A percentile compares a stretch with the other conserved stretches of the same genome.
phyloP scores from a whole-genome alignment of 495 filamentous ascomycete species.

The Xanthoparmelia taractica region DNA sequence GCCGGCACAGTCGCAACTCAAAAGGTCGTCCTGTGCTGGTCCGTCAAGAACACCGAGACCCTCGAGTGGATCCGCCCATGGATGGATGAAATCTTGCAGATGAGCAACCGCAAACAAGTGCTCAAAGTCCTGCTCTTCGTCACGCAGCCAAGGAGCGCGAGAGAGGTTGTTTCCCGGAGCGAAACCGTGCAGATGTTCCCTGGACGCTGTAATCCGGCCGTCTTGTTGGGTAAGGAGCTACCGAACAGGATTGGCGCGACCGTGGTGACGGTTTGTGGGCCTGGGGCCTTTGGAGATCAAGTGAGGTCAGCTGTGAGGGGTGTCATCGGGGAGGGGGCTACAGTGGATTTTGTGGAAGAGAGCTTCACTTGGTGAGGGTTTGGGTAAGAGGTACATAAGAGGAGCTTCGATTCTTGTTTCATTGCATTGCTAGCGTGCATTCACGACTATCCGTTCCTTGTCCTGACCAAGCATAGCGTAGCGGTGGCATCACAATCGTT shows the following conservation, averaged over 20 bases:
- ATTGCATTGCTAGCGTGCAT: background rate
- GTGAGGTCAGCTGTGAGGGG: constrained; percentile 66
- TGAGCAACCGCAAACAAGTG: constrained; percentile 73
- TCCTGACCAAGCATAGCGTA: background rate
- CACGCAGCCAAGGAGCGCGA: constrained; percentile 67
- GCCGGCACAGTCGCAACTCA: constrained; percentile 67
- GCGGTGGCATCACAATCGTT: background rate
- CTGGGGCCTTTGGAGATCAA: constrained; percentile 81
- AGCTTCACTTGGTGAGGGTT: constrained; percentile 48
- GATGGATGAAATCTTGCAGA: constrained; percentile 89
- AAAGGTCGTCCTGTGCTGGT: constrained; percentile 80
- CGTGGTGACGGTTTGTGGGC: constrained; percentile 82
- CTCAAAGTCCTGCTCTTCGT: constrained; percentile 84
- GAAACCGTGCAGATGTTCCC: constrained; percentile 86
- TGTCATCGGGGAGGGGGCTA: constrained; percentile 55
- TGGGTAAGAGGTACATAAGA: background rate
- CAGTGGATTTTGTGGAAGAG: constrained; percentile 88
- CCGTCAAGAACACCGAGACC: constrained; percentile 78
- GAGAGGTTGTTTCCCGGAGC: constrained; percentile 75
- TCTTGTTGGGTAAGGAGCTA: constrained; percentile 71
- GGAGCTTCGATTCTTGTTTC: background rate
- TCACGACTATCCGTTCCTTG: background rate
- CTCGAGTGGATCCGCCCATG: constrained; percentile 88
- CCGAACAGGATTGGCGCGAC: constrained; percentile 70
- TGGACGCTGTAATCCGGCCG: constrained; percentile 50